A percentile compares a stretch with the other conserved stretches of the same genome.
Conservation (phyloP, 2,329 filamentous ascomycete genomes). For the Fusarium sp. region DNA sequence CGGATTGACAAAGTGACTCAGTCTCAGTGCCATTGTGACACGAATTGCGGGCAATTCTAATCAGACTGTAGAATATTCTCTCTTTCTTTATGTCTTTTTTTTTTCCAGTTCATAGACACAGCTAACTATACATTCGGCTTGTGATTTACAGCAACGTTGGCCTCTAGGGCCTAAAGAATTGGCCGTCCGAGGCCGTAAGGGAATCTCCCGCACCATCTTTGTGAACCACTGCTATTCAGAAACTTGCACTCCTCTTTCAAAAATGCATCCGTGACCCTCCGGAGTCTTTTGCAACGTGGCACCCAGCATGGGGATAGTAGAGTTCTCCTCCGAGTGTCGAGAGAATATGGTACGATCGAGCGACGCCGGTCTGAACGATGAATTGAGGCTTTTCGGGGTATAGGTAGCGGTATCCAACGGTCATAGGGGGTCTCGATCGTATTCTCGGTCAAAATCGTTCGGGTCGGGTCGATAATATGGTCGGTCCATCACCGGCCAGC, state of each 20-base stretch:
- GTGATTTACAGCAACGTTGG: slow-evolving; percentile 12
- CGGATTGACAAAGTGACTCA: not conserved
- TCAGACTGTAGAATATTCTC: not conserved
- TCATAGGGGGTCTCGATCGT: not conserved
- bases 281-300: not conserved
- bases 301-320: not conserved
- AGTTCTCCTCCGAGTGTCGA: not conserved
- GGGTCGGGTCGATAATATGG: slow-evolving; percentile 1
- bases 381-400: not conserved
- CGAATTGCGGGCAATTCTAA: not conserved
- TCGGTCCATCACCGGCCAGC: slow-evolving; percentile 40
- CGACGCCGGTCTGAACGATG: not conserved
- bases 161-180: slow-evolving; percentile 11
- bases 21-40: not conserved
- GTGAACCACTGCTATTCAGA: not conserved
- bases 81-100: slow-evolving; percentile 1
- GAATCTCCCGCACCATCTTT: not conserved
- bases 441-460: not conserved
- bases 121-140: not conserved
- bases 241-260: not conserved
- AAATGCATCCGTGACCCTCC: not conserved
- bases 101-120: not conserved
- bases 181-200: not conserved
- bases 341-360: not conserved
- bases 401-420: not conserved